phyloP scores from a whole-genome alignment of 768 basidiomycete species.

The Holtermannia corniformis region DNA sequence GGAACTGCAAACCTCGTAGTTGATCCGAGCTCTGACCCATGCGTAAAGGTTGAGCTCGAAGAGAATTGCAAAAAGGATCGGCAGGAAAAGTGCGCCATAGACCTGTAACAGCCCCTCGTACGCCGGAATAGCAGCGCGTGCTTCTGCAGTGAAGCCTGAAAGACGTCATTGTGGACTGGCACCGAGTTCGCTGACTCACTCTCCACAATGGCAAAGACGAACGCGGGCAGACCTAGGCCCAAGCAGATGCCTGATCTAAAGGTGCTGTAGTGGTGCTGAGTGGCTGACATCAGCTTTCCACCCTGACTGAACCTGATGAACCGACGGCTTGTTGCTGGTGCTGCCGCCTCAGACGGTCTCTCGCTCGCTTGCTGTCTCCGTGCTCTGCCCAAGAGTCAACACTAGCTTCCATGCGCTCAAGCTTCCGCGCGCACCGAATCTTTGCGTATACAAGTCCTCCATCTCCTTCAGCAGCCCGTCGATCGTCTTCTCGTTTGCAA shows the following conservation, averaged over 20 bases:
- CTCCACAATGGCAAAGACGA: constrained; percentile 55
- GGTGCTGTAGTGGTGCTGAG: constrained; percentile 41
- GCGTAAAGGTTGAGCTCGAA: constrained; percentile 75
- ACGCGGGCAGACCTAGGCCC: constrained; percentile 62
- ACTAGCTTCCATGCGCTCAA: not conserved
- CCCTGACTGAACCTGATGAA: constrained; percentile 3
- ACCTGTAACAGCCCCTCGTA: constrained; percentile 68
- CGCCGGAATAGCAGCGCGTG: constrained; percentile 51
- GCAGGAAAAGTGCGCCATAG: constrained; percentile 65
- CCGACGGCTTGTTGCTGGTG: constrained; percentile 29
- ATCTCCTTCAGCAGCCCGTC: constrained; percentile 61
- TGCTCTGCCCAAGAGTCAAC: constrained; percentile 42
- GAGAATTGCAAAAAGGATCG: constrained; percentile 62
- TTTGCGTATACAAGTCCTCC: constrained; percentile 64
- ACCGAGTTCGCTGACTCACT: constrained; percentile 45
- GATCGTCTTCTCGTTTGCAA: constrained; percentile 57
- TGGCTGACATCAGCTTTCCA: not conserved
- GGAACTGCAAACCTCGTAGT: constrained; percentile 65
- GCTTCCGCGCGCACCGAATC: constrained; percentile 54
- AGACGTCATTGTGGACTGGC: not conserved
- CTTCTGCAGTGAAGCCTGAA: constrained; percentile 52
- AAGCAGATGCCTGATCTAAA: constrained; percentile 65
- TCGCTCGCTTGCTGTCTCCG: constrained; percentile 72
- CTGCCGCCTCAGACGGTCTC: constrained; percentile 54
- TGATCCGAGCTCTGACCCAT: constrained; percentile 69